Evolutionary conservation across 495 filamentous ascomycete genomes (phyloP), one percentile per base, ranked within the genome.

Genomic region (Penicillium longicatenatum): DNA sequence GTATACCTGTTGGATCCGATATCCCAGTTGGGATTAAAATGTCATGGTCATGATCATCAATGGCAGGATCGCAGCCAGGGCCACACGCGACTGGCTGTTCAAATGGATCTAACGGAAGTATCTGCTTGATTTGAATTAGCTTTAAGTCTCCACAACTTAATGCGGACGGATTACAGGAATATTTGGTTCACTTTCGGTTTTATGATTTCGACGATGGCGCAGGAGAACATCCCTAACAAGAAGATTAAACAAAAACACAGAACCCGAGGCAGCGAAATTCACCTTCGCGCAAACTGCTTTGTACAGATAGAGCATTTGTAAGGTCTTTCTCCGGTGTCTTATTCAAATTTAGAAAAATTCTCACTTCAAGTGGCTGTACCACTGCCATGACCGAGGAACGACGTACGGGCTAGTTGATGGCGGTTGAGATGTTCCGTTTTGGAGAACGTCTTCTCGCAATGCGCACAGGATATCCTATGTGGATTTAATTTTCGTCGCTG

Each of bases 401-500:
- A 17, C 55, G 29, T 39, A 58, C 55, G 55, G 21, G 48, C 48
- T 24, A 58, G 29, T n/a, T 45, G 37, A 35, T 58, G 55, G 7
- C 55, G 55, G 30, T 58, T 58, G 17, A 58, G 47, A 31, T 58
- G 55, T 24, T 58, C 55, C 24, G 39, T 39, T 24, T 58, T 58
- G 6, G 55, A 58, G 24, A 58, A 58, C 8, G 55, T 58, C 45
- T 58, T 58, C 19, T 58, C 48, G n/a, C 55, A 58, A 46, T 35
- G 48, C 29, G 48, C 19, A 20, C 55, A 58, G 39, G 55, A 20
- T 21, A 58, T 58, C 31, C 55, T 58, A 10, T 22, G 48, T 14
- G 24, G 5, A n/a, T 20, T 35, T 11, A 4, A n/a, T 22, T 29
- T 22, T 20, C 30, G 42, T 37, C 29, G 24, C 19, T 21, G n/a